These are phyloP conservation scores for Aspergillus ostianus DNA, from an alignment of 495 filamentous ascomycete genomes.

Conservation along the genomic window DNA sequence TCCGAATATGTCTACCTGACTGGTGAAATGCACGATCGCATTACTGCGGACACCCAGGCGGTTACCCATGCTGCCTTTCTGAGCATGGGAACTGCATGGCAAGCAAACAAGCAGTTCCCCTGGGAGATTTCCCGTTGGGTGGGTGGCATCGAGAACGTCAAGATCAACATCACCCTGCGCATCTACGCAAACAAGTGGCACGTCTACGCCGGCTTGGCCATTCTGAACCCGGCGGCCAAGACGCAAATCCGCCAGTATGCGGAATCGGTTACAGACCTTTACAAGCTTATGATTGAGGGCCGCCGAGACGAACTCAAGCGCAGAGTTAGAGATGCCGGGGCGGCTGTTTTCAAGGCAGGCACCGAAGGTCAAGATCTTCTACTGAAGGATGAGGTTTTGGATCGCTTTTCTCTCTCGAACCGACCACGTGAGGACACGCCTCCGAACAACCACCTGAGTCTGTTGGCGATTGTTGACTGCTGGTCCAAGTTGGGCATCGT, in stretches of 20 bases:
- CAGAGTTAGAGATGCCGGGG: conserved; percentile 75
- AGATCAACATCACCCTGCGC: conserved; percentile 94
- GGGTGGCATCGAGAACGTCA: conserved; percentile 97
- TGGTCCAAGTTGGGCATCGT: conserved; percentile 92
- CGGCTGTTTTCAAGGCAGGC: conserved; percentile 68
- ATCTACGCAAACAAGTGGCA: conserved; percentile 99
- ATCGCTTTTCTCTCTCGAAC: conserved; percentile 78
- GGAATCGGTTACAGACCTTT: conserved; percentile 85
- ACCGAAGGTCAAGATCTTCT: conserved; percentile 63
- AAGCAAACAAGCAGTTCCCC: conserved; percentile 86
- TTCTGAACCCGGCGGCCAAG: conserved; percentile 89
- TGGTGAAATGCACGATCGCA: conserved; percentile 85
- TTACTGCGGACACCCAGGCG: conserved; percentile 96
- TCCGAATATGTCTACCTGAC: conserved; percentile 84
- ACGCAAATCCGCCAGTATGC: conserved; percentile 94
- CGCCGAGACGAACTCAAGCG: conserved; percentile 72
- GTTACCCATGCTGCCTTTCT: conserved; percentile 97
- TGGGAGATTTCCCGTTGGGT: conserved; percentile 94
- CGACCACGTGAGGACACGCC: conserved; percentile 57
- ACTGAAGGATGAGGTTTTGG: conserved; percentile 78
- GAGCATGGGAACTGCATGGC: conserved; percentile 96
- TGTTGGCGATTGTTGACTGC: conserved; percentile 98
- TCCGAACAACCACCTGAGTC: conserved; percentile 87
- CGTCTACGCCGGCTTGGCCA: conserved; percentile 95
- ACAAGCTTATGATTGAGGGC: conserved; percentile 92